Base-by-base conservation (phyloP, 805 yeast genomes). In the Hyphopichia homilentoma region DNA sequence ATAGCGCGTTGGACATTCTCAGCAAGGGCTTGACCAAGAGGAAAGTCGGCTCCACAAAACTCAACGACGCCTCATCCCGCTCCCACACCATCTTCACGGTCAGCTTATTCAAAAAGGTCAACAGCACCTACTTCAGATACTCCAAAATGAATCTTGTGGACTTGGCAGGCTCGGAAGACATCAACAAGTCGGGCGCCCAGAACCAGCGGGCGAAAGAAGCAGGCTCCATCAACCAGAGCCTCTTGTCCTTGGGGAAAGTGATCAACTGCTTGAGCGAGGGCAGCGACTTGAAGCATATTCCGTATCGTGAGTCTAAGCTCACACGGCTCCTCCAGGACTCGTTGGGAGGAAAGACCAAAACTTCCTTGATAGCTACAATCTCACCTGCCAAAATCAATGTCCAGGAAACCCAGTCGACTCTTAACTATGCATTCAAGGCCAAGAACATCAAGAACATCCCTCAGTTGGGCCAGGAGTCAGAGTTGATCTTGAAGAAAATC, bases 91-190 rank as follows among this genome's bases (percentile, higher is more conserved):
- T 84, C 4, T 83, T 84, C 54, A 77, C 88, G 2, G 68, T 84
- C 18, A 71, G 70, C 27, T 55, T 84, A 20, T 74, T 72, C 48
- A 75, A 68, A 45, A 70, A 68, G 36, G 32, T 19, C 40, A 41
- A 27, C 12, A 35, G 30, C n/a, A 39, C 36, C 3, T 43, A 32
- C 25, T 54, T 35, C 42, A 49, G 64, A 2, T 69, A 73, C 2
- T 80, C 87, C 5, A 86, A 85, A 48, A 70, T 86, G 52, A 86
- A 88, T 50, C 62, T 88, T 15, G 97, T 90, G 5, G 97, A 90
- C 61, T 68, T 90, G 42, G 98, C 97, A 0, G 97, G 98, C 1
- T 84, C 95, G 4, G 98, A 90, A 54, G 89, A 89, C 52, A 81
- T 90, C 33, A 75, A 68, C 41, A 68, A 87, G 47, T 84, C 96